phyloP scores from a whole-genome alignment of 208 protist genomes.

The Acanthamoeba polyphaga region DNA sequence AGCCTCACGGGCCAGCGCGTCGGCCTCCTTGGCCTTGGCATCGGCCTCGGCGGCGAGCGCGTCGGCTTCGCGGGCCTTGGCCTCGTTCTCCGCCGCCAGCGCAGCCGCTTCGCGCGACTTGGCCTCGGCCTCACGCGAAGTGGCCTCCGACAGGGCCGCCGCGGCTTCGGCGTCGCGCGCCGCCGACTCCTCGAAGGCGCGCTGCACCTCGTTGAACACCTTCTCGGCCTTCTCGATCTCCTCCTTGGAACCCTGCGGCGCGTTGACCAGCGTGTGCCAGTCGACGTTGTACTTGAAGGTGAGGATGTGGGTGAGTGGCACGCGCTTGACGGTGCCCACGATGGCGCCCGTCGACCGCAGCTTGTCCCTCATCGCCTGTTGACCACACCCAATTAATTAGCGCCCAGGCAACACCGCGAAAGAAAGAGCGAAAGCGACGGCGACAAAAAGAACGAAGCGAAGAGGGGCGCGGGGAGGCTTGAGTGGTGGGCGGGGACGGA shows the following conservation, averaged over 20 bases:
- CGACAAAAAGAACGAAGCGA: neutral
- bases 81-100: neutral
- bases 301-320: constrained; percentile 60
- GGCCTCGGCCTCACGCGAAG: constrained; percentile 34
- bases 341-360: constrained; percentile 31
- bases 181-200: constrained; percentile 24
- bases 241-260: constrained; percentile 64
- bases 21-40: constrained; percentile 14
- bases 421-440: neutral
- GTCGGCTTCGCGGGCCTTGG: constrained; percentile 18
- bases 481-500: too few species aligned
- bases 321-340: constrained; percentile 13
- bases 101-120: constrained; percentile 57
- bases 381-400: too few species aligned
- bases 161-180: constrained; percentile 27
- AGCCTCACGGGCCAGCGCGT: neutral
- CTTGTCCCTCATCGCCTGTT: constrained; percentile 63
- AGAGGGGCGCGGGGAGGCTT: too few species aligned
- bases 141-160: constrained; percentile 20
- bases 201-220: neutral
- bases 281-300: constrained; percentile 59
- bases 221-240: constrained; percentile 66
- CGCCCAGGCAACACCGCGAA: too few species aligned
- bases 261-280: constrained; percentile 43
- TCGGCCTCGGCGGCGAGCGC: neutral